Percentiles rank a stretch among this genome's conserved stretches.
phyloP scores from a whole-genome alignment of 768 basidiomycete genomes.

The Kockovaella imperatae region DNA sequence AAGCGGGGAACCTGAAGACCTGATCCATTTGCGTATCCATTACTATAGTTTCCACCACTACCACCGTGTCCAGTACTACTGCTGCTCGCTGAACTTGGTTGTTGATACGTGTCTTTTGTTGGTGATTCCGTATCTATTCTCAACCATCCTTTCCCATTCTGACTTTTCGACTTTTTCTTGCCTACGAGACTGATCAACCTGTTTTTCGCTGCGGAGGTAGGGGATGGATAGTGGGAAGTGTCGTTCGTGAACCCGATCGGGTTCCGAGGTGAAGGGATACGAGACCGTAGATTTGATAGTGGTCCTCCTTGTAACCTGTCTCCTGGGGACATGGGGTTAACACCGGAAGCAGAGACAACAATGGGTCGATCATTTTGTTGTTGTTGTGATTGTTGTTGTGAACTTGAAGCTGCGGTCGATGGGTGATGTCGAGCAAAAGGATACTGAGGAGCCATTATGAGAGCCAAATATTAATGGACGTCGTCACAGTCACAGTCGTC shows the following conservation, averaged over 20 bases:
- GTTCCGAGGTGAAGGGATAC: conserved; percentile 19
- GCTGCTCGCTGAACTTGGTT: neutral
- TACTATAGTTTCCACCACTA: neutral
- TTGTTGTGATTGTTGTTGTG: neutral
- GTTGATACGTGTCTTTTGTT: neutral
- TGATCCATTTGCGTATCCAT: neutral
- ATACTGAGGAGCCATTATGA: conserved; percentile 10
- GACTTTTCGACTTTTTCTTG: conserved; percentile 10
- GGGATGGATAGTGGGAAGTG: conserved; percentile 16
- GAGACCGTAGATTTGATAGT: conserved; percentile 17
- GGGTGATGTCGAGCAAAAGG: conserved; percentile 14
- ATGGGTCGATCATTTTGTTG: conserved; percentile 8
- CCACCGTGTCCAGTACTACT: neutral
- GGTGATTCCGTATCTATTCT: conserved; percentile 2
- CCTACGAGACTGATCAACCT: conserved; percentile 1
- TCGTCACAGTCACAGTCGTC: no score
- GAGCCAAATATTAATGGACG: no score
- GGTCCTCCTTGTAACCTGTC: conserved; percentile 9
- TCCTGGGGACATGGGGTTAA: conserved; percentile 16
- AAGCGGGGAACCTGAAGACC: conserved; percentile 16
- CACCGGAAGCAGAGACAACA: conserved; percentile 16
- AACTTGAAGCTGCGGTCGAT: conserved; percentile 7
- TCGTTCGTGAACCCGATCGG: conserved; percentile 12
- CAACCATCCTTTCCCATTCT: conserved; percentile 10
- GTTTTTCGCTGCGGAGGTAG: no score